Percentiles rank a stretch among this genome's conserved stretches.
phyloP scores from a whole-genome alignment of 164 flowering plant species.

The Platanus orientalis region DNA sequence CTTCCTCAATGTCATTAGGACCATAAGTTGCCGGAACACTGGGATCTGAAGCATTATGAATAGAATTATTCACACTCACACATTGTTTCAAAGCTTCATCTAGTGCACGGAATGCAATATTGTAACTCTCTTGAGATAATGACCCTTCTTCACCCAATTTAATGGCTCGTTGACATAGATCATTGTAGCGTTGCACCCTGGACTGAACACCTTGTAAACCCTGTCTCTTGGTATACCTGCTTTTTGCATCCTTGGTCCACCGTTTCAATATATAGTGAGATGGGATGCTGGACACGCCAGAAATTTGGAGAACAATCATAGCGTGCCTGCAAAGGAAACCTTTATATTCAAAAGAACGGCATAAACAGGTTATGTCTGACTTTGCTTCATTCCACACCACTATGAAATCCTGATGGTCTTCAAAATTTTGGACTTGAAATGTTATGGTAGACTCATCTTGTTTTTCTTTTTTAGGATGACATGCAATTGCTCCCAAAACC shows the following conservation, averaged over 20 bases:
- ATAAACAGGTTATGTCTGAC: slow-evolving; percentile 61
- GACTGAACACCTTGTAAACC: slow-evolving; percentile 37
- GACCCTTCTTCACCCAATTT: slow-evolving; percentile 80
- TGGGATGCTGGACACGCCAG: slow-evolving; percentile 66
- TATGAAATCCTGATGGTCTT: slow-evolving; percentile 51
- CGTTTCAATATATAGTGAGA: slow-evolving; percentile 67
- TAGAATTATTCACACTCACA: slow-evolving; percentile 51
- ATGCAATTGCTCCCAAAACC: slow-evolving; percentile 72
- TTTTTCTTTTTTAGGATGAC: slow-evolving; percentile 49
- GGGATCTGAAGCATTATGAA: slow-evolving; percentile 25
- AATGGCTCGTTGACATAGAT: slow-evolving; percentile 61
- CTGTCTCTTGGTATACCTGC: slow-evolving; percentile 28
- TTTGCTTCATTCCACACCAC: slow-evolving; percentile 61
- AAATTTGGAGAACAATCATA: slow-evolving; percentile 68
- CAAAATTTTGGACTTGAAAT: slow-evolving; percentile 69
- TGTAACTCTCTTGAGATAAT: slow-evolving; percentile 56
- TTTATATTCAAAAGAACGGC: slow-evolving; percentile 64
- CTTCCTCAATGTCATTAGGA: slow-evolving; percentile 36
- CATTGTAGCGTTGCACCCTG: slow-evolving; percentile 69
- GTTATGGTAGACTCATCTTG: slow-evolving; percentile 38
- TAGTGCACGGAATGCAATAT: slow-evolving; percentile 50
- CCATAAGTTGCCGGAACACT: slow-evolving; percentile 20
- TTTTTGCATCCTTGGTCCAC: slow-evolving; percentile 87
- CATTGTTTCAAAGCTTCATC: slow-evolving; percentile 66
- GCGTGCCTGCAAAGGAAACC: slow-evolving; percentile 91